phyloP scores from a whole-genome alignment of 2,329 filamentous ascomycete species.

The Cryphonectria nitschkei region DNA sequence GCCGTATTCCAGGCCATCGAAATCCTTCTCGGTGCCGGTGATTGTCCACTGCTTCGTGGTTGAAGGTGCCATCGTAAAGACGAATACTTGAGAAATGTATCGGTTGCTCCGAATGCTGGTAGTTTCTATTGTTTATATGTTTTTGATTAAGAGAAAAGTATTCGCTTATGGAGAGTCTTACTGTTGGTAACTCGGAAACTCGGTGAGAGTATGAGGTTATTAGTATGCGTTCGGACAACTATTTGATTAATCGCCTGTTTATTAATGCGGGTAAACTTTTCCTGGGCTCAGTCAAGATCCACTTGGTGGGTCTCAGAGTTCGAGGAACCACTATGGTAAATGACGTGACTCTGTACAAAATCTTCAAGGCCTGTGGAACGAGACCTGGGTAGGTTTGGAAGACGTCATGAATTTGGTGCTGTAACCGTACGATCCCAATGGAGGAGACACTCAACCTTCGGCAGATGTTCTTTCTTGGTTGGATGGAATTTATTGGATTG shows the following conservation, averaged over 20 bases:
- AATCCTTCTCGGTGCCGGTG: constrained; percentile 53
- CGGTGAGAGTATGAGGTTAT: not conserved
- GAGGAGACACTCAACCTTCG: not conserved
- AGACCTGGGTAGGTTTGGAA: not conserved
- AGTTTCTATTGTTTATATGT: no score
- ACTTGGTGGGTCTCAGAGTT: not conserved
- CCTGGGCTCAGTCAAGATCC: not conserved
- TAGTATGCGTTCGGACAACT: not conserved
- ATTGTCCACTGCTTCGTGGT: constrained; percentile 63
- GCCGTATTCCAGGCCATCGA: constrained; percentile 62
- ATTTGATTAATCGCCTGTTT: not conserved
- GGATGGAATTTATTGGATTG: no score
- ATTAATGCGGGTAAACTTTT: not conserved
- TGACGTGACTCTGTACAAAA: not conserved
- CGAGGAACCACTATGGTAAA: not conserved
- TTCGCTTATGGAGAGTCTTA: not conserved
- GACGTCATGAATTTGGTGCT: not conserved
- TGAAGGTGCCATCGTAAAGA: constrained; percentile 31
- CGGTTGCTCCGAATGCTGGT: not conserved
- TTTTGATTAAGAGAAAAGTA: no score
- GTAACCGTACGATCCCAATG: not conserved
- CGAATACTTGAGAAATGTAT: not conserved
- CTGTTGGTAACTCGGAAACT: not conserved
- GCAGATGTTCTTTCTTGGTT: not conserved
- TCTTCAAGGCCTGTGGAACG: not conserved